Percentiles rank a stretch among this genome's conserved stretches.
Conservation (phyloP, 768 basidiomycete genomes). For the Thelephora aurantiotincta region DNA sequence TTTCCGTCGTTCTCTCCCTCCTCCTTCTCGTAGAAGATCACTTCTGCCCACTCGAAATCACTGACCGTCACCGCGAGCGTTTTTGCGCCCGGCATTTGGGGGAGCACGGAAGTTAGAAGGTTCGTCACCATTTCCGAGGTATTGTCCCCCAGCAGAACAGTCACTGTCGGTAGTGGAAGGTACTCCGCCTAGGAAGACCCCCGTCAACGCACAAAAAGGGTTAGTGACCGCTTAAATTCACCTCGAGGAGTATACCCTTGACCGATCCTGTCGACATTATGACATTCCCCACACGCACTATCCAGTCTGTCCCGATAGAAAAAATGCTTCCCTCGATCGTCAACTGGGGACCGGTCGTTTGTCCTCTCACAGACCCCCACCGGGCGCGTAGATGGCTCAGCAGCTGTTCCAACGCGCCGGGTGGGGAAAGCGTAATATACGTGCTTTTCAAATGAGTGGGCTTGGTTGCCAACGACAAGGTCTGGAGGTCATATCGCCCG, state of each 20-base stretch:
- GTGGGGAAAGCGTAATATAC: slow-evolving; percentile 62
- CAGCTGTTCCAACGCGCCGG: slow-evolving; percentile 62
- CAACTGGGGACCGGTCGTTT: slow-evolving; percentile 47
- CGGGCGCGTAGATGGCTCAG: slow-evolving; percentile 60
- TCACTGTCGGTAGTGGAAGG: slow-evolving; percentile 58
- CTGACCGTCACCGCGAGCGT: slow-evolving; percentile 69
- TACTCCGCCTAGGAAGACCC: slow-evolving; percentile 57
- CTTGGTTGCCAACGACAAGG: slow-evolving; percentile 17
- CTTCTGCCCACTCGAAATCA: slow-evolving; percentile 70
- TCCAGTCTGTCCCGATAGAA: slow-evolving; percentile 68
- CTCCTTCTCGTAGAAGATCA: slow-evolving; percentile 45
- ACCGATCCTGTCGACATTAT: slow-evolving; percentile 58
- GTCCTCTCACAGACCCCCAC: slow-evolving; percentile 52
- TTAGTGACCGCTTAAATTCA: slow-evolving; percentile 12
- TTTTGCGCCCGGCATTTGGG: slow-evolving; percentile 57
- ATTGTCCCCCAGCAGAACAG: slow-evolving; percentile 47
- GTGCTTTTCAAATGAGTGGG: slow-evolving; percentile 59
- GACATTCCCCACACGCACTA: slow-evolving; percentile 70
- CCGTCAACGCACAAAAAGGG: slow-evolving; percentile 2
- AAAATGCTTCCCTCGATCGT: slow-evolving; percentile 62
- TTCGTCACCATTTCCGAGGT: slow-evolving; percentile 65
- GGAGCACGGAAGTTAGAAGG: slow-evolving; percentile 59
- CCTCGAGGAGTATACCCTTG: slow-evolving; percentile 81
- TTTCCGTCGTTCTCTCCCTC: slow-evolving; percentile 12
- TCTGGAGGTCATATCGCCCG: slow-evolving; percentile 44